These are phyloP conservation scores for Colletotrichum brevisporum DNA, from an alignment of 2,329 filamentous ascomycete genomes.

Conservation along the genomic window DNA sequence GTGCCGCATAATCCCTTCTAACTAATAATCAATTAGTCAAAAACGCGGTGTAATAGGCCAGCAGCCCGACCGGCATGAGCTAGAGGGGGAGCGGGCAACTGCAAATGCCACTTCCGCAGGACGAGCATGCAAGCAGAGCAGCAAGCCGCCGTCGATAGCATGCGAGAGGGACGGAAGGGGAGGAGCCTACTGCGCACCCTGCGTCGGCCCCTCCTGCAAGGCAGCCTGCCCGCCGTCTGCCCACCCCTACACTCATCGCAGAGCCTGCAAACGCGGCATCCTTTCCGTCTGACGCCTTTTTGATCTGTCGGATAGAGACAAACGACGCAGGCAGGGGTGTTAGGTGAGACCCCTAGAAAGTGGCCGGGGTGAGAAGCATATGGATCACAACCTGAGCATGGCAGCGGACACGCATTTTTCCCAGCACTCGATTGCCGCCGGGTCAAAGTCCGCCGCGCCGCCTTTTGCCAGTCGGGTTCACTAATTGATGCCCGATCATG, in stretches of 20 bases:
- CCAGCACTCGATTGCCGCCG: constrained; percentile 8
- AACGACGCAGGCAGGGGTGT: background rate
- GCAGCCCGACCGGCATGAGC: constrained; percentile 11
- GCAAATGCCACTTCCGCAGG: constrained; percentile 26
- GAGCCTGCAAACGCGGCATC: constrained; percentile 16
- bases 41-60: background rate
- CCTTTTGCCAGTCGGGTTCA: constrained; percentile 2
- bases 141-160: background rate
- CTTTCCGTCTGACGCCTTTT: background rate
- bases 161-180: too few species aligned
- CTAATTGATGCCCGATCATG: constrained; percentile 20
- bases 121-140: background rate
- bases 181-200: constrained; percentile 4
- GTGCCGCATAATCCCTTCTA: too few species aligned
- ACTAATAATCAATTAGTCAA: too few species aligned
- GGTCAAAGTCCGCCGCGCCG: background rate
- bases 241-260: background rate
- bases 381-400: background rate
- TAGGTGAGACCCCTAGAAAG: too few species aligned
- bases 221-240: background rate
- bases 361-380: background rate
- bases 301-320: background rate
- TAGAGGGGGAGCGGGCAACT: background rate
- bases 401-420: background rate
- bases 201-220: constrained; percentile 13